phyloP scores from a whole-genome alignment of 192 early-diverging fungal species.

The Radiomyces spectabilis region DNA sequence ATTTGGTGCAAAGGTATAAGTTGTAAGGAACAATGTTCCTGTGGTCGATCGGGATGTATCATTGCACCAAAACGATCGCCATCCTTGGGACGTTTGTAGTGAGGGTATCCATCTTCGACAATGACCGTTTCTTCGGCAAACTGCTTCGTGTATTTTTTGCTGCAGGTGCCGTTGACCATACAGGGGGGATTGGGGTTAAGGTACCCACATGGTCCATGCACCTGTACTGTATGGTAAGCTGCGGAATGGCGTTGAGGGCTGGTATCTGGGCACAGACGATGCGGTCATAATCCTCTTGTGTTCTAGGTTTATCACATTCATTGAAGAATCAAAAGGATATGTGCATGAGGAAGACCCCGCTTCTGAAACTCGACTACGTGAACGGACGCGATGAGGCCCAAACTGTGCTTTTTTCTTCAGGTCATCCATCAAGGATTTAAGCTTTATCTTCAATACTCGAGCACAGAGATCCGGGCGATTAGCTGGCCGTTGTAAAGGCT shows the following conservation, averaged over 20 bases:
- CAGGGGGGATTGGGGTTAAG: not conserved
- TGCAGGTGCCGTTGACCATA: constrained; percentile 17
- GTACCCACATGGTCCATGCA: constrained; percentile 17
- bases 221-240: constrained; percentile 12
- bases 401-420: not conserved
- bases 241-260: not conserved
- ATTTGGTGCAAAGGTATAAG: constrained; percentile 22
- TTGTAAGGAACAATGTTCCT: constrained; percentile 26
- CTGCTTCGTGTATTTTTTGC: constrained; percentile 16
- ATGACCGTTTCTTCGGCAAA: not conserved
- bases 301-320: not conserved
- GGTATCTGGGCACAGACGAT: constrained; percentile 17
- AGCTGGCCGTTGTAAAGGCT: not conserved
- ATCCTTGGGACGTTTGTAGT: constrained; percentile 1
- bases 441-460: constrained; percentile 12
- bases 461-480: constrained; percentile 11
- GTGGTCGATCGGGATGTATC: constrained; percentile 16
- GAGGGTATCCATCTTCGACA: constrained; percentile 19
- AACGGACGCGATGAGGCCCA: constrained; percentile 23
- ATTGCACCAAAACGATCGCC: not conserved
- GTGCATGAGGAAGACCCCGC: constrained; percentile 28
- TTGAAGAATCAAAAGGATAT: constrained; percentile 29
- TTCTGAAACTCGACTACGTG: too few relatives aligned
- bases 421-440: constrained; percentile 6
- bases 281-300: too few relatives aligned